Evolutionary conservation across 2,329 filamentous ascomycete genomes (phyloP), one percentile per base, ranked within the genome.

Genomic region (Diaporthe nobilis): DNA sequence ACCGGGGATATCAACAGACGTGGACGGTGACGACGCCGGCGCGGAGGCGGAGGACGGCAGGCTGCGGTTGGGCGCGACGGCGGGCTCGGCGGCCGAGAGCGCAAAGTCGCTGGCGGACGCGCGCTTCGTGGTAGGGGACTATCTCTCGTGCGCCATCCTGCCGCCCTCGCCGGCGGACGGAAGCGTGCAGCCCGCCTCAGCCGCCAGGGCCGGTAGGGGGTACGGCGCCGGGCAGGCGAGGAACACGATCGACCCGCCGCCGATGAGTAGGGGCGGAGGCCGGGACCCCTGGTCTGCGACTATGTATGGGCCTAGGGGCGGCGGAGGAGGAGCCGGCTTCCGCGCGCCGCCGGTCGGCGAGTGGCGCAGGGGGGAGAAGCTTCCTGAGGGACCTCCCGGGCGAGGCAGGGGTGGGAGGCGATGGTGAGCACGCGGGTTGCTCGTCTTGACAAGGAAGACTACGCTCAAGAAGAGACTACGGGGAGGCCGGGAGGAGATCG

Each of bases 121-220:
- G 47, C 90, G 93, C 31, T 98, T 98, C 81, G 93, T 98, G 15
- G 93, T 97, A 77, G 96, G 96, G 0, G 96, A 98, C 84, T 98
- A 94, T 81, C 89, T 98, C 55, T 93, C 93, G 75, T 96, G 94
- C 82, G 94, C 95, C 7, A 92, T 98, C 76, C 87, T 96, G 74
- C 92, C 94, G 57, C 94, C 95, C 0, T 85, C 94, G 37, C 86
- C 90, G 44, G 93, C 96, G 13, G 81, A 81, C 82, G 95, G 95
- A 0, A 90, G 90, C 44, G 92, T 97, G 53, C 92, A 92, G 58
- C 91, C 94, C 13, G 86, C 89, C n/a, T 87, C 89, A 17, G 86
- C 86, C 31, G 87, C 88, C 39, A 84, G 86, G 47, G 84, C 84
- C 71, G 85, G 86, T 1, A 84, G 87, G n/a, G 85, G 83, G 1